These are phyloP conservation scores for Seiridium unicorne DNA, from an alignment of 2,329 filamentous ascomycete species.

Conservation along the genomic window DNA sequence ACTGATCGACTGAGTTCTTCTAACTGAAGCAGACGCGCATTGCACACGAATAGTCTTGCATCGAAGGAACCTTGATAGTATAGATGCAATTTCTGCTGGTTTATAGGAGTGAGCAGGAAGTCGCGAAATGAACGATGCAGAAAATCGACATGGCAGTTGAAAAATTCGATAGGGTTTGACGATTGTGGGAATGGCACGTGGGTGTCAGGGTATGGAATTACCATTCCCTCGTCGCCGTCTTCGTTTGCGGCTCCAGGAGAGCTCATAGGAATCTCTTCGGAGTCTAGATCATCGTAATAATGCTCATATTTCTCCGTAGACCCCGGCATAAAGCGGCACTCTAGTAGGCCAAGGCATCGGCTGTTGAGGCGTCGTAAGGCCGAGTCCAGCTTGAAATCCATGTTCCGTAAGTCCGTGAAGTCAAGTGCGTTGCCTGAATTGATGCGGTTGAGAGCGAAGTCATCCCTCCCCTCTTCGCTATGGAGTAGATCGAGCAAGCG, in stretches of 20 bases:
- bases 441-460: accelerated
- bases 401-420: background rate
- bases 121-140: background rate
- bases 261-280: background rate
- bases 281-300: background rate
- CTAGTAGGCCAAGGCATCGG: background rate
- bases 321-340: background rate
- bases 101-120: background rate
- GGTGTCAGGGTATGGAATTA: no score
- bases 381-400: background rate
- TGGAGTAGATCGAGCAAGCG: background rate
- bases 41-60: background rate
- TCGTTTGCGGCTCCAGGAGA: no score
- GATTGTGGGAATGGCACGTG: no score
- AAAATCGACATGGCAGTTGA: background rate
- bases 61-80: background rate
- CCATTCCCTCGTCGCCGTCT: no score
- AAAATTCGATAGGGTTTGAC: background rate
- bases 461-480: background rate
- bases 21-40: background rate
- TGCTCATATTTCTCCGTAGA: no score
- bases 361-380: background rate
- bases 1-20: background rate
- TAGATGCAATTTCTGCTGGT: background rate
- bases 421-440: background rate